Evolutionary conservation across 2,329 filamentous ascomycete species (phyloP).

Genomic region (Paecilomyces variotii): DNA sequence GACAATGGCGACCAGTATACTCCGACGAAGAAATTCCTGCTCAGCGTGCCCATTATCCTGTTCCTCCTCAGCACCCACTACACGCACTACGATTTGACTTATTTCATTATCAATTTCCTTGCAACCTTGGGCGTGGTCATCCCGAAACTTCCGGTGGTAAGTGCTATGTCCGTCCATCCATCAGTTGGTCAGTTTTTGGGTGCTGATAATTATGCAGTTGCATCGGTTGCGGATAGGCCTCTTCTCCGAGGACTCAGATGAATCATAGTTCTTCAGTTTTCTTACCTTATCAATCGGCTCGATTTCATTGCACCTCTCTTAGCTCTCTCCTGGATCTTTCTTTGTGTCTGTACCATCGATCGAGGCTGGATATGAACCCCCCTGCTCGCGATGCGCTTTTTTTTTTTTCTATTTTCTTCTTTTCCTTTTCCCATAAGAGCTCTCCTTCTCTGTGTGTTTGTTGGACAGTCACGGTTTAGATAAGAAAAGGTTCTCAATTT

Average conservation of each 20-base stretch:
- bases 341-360: neutral
- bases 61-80: slow-evolving; percentile 98
- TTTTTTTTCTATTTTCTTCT: neutral
- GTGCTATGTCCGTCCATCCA: slow-evolving; percentile 30
- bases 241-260: slow-evolving; percentile 62
- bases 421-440: neutral
- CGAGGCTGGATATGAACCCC: slow-evolving; percentile 1
- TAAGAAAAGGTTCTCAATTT: neutral
- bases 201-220: slow-evolving; percentile 46
- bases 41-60: slow-evolving; percentile 86
- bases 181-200: slow-evolving; percentile 13
- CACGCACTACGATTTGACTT: slow-evolving; percentile 93
- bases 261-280: slow-evolving; percentile 30
- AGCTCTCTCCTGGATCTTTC: neutral
- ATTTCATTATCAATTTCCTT: slow-evolving; percentile 95
- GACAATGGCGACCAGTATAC: slow-evolving; percentile 99
- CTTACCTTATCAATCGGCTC: slow-evolving; percentile 4
- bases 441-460: neutral
- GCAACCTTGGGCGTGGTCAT: slow-evolving; percentile 89
- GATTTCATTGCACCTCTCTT: neutral
- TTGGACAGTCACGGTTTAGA: neutral
- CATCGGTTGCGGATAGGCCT: slow-evolving; percentile 70
- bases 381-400: neutral
- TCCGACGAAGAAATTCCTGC: slow-evolving; percentile 94
- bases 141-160: slow-evolving; percentile 88